phyloP scores from a whole-genome alignment of 2,329 filamentous ascomycete genomes.

The Tolypocladium endophyticum region DNA sequence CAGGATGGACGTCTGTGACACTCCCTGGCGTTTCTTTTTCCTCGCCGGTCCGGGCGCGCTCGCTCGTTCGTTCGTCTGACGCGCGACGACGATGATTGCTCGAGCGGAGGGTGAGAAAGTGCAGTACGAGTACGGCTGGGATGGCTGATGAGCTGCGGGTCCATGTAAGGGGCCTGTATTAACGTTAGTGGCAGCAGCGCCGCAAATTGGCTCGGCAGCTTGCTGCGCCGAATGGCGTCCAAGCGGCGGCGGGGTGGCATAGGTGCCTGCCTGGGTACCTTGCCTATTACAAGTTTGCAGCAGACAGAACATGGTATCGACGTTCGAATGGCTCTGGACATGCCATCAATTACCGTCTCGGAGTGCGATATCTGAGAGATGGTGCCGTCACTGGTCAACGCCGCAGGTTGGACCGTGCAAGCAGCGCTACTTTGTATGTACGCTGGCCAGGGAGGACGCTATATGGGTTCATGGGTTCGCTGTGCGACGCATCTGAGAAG shows the following conservation, averaged over 20 bases:
- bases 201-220: not conserved
- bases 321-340: not conserved
- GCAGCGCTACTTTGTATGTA: not conserved
- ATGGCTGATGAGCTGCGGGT: not conserved
- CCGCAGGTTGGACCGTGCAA: not conserved
- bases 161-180: not conserved
- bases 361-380: not conserved
- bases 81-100: not conserved
- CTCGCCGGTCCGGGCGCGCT: not conserved
- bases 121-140: not conserved
- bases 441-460: not conserved
- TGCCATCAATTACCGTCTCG: not conserved
- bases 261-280: too few relatives aligned
- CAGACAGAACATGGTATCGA: not conserved
- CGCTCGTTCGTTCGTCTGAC: not conserved
- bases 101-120: not conserved
- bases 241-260: not conserved
- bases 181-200: not conserved
- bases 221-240: not conserved
- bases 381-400: not conserved
- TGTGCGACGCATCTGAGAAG: not conserved
- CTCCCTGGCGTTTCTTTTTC: not conserved
- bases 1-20: not conserved
- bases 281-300: too few relatives aligned
- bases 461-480: not conserved